Conservation (phyloP, 345 rosid species). For the sweet orange (Citrus sinensis) region DNA sequence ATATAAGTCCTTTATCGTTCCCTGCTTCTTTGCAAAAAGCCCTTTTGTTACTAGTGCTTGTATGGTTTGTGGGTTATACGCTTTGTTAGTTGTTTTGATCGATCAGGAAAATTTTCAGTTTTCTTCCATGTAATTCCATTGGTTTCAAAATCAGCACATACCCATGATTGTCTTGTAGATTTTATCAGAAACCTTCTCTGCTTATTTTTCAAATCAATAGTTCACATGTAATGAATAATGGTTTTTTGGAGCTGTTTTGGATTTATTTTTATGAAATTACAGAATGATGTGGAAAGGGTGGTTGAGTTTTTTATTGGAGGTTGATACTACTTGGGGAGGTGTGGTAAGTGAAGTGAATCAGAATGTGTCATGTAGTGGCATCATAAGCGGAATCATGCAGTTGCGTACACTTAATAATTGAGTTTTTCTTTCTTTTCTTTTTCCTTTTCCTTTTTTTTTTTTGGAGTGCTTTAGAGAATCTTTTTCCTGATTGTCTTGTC, state of each 20-base stretch:
- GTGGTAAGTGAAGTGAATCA: slow-evolving; percentile 13
- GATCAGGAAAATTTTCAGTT: neutral
- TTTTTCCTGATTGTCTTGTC: slow-evolving; percentile 3
- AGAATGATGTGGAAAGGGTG: neutral
- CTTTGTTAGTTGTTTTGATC: neutral
- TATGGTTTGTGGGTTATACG: neutral
- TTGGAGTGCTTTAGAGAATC: slow-evolving; percentile 12
- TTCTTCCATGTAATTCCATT: no score
- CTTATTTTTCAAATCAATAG: neutral
- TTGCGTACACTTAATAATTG: slow-evolving; percentile 15
- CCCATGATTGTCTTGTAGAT: no score
- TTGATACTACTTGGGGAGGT: neutral
- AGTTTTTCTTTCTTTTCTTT: neutral
- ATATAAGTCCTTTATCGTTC: neutral
- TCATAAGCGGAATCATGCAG: slow-evolving; percentile 19
- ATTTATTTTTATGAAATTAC: neutral
- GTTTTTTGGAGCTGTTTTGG: neutral
- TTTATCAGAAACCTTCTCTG: neutral
- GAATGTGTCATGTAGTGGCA: slow-evolving; percentile 8
- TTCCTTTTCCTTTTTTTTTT: no score
- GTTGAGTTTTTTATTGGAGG: neutral
- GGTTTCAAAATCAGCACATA: no score
- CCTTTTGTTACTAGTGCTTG: neutral
- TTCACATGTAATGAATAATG: neutral
- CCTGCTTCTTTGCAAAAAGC: neutral